Evolutionary conservation across 805 yeast genomes (phyloP).

Genomic region (Lachancea meyersii): DNA sequence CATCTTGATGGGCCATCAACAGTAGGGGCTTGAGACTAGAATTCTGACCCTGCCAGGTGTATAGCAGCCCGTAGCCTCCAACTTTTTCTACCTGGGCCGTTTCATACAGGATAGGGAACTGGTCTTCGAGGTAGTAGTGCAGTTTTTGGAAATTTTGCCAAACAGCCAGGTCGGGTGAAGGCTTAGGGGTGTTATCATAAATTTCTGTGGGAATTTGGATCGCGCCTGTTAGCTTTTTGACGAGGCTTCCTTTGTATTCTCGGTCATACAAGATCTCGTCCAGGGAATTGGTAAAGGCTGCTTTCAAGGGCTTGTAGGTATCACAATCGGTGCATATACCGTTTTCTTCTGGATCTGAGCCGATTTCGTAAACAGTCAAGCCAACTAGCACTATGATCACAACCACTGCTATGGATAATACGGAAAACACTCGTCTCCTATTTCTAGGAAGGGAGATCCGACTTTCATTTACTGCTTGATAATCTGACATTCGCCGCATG

Average conservation of each 20-base stretch:
- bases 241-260: conserved; percentile 10
- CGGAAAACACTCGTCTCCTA: neutral
- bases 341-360: neutral
- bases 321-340: conserved; percentile 3
- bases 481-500: conserved; percentile 1
- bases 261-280: conserved; percentile 10
- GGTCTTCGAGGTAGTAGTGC: conserved; percentile 41
- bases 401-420: neutral
- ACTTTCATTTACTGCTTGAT: neutral
- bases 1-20: conserved; percentile 67
- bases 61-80: conserved; percentile 52
- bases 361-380: neutral
- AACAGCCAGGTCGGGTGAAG: conserved; percentile 10
- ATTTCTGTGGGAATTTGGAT: conserved; percentile 53
- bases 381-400: neutral
- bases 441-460: neutral
- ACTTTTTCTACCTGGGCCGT: conserved; percentile 41
- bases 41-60: conserved; percentile 40
- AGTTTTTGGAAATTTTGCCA: conserved; percentile 28
- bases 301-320: conserved; percentile 8
- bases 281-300: conserved; percentile 10
- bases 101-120: conserved; percentile 45
- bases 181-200: conserved; percentile 38
- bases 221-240: conserved; percentile 42
- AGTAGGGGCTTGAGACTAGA: conserved; percentile 44